A percentile compares a stretch with the other conserved stretches of the same genome.
Conservation (phyloP, 371 early-diverging fungal genomes). For the Mortierella sp. region DNA sequence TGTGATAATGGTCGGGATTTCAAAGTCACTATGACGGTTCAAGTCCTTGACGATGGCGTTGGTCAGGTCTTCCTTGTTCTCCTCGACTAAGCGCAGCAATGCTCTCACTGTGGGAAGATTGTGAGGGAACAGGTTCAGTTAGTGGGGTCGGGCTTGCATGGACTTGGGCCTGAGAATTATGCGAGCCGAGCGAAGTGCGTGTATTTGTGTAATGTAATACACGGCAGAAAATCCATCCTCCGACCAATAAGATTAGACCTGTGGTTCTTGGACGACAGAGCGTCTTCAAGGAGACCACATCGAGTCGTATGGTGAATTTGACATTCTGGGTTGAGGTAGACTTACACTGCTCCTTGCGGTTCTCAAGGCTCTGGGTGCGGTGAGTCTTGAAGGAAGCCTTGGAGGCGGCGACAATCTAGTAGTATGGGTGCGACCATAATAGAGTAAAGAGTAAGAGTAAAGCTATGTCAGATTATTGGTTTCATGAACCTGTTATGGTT, state of each 20-base stretch:
- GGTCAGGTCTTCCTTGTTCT: constrained; percentile 58
- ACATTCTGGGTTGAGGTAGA: not conserved
- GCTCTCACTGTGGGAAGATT: constrained; percentile 58
- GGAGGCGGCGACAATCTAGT: constrained; percentile 33
- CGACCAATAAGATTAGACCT: too few species aligned
- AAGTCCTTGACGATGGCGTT: constrained; percentile 65
- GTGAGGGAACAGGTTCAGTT: not conserved
- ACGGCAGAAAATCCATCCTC: too few species aligned
- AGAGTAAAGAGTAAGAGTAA: not conserved
- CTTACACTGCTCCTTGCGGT: constrained; percentile 51
- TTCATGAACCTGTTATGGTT: too few species aligned
- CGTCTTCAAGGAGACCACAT: too few species aligned
- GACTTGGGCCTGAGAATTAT: too few species aligned
- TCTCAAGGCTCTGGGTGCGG: constrained; percentile 37
- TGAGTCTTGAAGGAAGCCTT: constrained; percentile 27
- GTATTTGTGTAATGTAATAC: too few species aligned
- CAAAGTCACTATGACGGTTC: constrained; percentile 50
- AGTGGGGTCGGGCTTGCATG: too few species aligned
- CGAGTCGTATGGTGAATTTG: too few species aligned
- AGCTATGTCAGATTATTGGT: not conserved
- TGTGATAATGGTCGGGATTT: constrained; percentile 54
- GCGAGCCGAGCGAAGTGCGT: too few species aligned
- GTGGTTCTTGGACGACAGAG: too few species aligned
- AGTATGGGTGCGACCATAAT: not conserved
- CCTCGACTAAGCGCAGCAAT: constrained; percentile 57